Evolutionary conservation across 176 grass and related monocot species (phyloP), one percentile per base, ranked within the genome.

Genomic region (Avena atlantica): DNA sequence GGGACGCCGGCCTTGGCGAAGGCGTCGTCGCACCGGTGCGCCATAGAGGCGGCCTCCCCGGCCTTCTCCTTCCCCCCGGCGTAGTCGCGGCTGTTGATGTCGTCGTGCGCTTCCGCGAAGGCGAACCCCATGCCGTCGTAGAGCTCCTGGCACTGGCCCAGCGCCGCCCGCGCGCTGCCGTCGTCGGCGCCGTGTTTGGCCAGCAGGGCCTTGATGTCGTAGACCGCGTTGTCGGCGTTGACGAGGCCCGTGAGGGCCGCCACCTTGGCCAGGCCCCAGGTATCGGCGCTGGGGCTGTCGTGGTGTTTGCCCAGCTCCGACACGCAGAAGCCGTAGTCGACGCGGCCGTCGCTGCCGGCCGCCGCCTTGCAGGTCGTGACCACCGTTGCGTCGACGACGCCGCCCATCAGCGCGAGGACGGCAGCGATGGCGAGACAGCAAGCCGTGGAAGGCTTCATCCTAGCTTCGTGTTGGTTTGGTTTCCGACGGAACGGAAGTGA

Each of bases 271-370:
- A 91, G 77, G 13, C 89, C 89, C 86, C 86, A 88, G 12, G 44
- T 6, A 51, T 91, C 89, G 1, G 89, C 86, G 76, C 71, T 47
- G 27, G 89, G 86, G 86, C 81, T 88, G n/a, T 88, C 86, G 70
- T 34, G 86, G 81, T 91, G 81, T 21, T 7, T 81, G 51, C 90
- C 86, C 61, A 91, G 82, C 70, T 88, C 81, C 9, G 42, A 15
- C 44, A 88, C 86, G 90, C 86, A 91, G 82, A 91, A 91, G 60
- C n/a, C 15, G 86, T 88, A 91, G 86, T 88, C 81, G 51, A 91
- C 86, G 51, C 82, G 90, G 9, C 29, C 27, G 81, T 91, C 86
- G 27, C 77, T 77, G 51, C 17, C 63, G 16, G 90, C 90, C 52
- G 86, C 90, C 21, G 86, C 86, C 42, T 57, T 10, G 90, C 90